Conservation (phyloP, 2,329 filamentous ascomycete genomes). For the Xylariomycetidae sp. region DNA sequence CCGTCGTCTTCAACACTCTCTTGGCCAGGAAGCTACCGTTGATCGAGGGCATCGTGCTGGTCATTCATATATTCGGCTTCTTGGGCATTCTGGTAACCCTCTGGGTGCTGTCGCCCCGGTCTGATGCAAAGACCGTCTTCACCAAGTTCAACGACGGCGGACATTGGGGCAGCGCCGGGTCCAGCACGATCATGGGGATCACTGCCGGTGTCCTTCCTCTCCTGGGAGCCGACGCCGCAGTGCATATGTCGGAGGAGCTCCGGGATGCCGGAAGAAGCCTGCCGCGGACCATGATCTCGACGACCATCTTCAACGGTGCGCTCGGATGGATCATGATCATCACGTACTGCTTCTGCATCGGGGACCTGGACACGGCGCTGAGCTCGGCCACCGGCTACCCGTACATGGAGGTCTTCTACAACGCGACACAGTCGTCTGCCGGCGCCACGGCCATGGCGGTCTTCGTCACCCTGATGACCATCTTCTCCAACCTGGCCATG, state of each 20-base stretch:
- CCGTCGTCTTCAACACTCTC: constrained; percentile 38
- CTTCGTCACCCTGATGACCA: constrained; percentile 33
- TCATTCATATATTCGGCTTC: constrained; percentile 39
- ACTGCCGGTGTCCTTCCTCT: constrained; percentile 30
- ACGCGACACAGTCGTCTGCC: constrained; percentile 26
- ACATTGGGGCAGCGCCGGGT: constrained; percentile 25
- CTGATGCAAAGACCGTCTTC: constrained; percentile 20
- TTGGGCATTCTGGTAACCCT: constrained; percentile 36
- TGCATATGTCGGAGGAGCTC: constrained; percentile 32
- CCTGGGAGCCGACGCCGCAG: constrained; percentile 25
- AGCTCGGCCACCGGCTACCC: constrained; percentile 24
- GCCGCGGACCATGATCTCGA: constrained; percentile 27
- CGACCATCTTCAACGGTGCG: constrained; percentile 26
- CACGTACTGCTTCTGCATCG: constrained; percentile 42
- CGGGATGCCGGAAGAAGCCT: constrained; percentile 24
- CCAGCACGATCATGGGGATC: constrained; percentile 33
- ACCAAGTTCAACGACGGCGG: constrained; percentile 26
- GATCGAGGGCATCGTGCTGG: constrained; percentile 36
- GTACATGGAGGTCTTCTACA: constrained; percentile 29
- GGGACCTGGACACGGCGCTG: constrained; percentile 37
- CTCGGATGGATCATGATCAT: constrained; percentile 30
- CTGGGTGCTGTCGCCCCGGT: constrained; percentile 27
- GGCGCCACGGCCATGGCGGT: constrained; percentile 33
- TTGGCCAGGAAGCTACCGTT: constrained; percentile 33
- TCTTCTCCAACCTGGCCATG: constrained; percentile 32